phyloP scores from a whole-genome alignment of 108 stramenopile species.

The Schizochytrium sp. region DNA sequence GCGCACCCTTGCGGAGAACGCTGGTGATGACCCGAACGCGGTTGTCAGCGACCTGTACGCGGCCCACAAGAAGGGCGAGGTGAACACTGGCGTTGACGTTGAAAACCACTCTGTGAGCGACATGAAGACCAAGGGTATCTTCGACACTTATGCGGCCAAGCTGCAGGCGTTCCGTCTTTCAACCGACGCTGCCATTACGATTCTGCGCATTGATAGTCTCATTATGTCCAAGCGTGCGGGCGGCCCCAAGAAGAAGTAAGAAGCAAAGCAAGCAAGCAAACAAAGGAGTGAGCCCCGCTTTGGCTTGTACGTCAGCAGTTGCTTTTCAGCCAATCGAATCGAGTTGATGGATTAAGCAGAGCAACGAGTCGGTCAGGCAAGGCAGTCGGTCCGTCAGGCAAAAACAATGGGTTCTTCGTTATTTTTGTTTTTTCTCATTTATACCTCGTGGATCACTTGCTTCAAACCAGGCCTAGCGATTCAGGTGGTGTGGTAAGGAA shows the following conservation, averaged over 20 bases:
- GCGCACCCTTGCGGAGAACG: slow-evolving; percentile 86
- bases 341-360: no score
- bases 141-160: slow-evolving; percentile 76
- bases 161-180: slow-evolving; percentile 77
- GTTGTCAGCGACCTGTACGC: slow-evolving; percentile 72
- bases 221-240: slow-evolving; percentile 97
- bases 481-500: no score
- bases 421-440: no score
- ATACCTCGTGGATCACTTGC: no score
- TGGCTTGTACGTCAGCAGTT: no score
- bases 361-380: no score
- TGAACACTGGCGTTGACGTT: slow-evolving; percentile 73
- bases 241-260: slow-evolving; percentile 58
- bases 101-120: slow-evolving; percentile 47
- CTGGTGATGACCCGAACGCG: slow-evolving; percentile 76
- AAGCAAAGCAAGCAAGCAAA: no score
- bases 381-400: no score
- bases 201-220: slow-evolving; percentile 93
- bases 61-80: slow-evolving; percentile 74
- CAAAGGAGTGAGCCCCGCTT: no score
- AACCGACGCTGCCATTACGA: slow-evolving; percentile 87
- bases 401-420: no score
- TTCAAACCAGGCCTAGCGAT: no score
- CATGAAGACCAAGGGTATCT: slow-evolving; percentile 50
- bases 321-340: no score